Base-by-base conservation (phyloP, 345 rosid genomes). In the Aquilaria malaccensis region DNA sequence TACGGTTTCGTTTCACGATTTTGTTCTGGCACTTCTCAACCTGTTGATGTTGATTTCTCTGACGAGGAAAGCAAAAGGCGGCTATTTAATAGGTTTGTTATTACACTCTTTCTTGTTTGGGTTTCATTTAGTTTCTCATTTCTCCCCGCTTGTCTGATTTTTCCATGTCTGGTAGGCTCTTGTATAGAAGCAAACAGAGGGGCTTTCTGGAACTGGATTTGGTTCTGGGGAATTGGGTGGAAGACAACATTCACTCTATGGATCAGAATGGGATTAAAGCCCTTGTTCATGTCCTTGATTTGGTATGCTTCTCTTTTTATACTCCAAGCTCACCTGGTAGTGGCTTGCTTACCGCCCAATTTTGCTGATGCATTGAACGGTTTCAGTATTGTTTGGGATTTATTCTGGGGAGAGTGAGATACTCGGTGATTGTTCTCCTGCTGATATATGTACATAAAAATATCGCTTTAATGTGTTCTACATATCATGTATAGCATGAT, bases 161-260 rank as follows among this genome's bases (percentile, higher is more conserved):
- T 59, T 13, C 43, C 43, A 37, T 45, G 37, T 67, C 53, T 29
- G 3, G 30, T 56, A 93, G 98, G 64, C 62, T 94, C 74, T 69
- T 94, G 76, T 90, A 94, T 74, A 81, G 97, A 82, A 94, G 99
- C 79, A 94, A 71, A 62, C 99, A 94, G 69, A 75, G 99, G 79
- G 99, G 99, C 31, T 84, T 83, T 74, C 67, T 94, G 69, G 99
- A 94, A 68, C 80, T 90, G 76, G 99, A 94, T 79, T 74, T 90
- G 68, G 92, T 90, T 65, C 73, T 94, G 48, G 99, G 99, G 6
- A 86, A 79, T 69, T 90, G 99, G 97, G 99, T 94, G 55, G 91
- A 84, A 67, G 86, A 88, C 53, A 70, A 94, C 68, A 71, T 90
- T 29, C 62, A 77, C 66, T 80, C 89, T 64, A 75, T 94, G 99